Evolutionary conservation across 2,329 filamentous ascomycete genomes (phyloP), one percentile per base, ranked within the genome.

Genomic region (Fusarium albosuccineum): DNA sequence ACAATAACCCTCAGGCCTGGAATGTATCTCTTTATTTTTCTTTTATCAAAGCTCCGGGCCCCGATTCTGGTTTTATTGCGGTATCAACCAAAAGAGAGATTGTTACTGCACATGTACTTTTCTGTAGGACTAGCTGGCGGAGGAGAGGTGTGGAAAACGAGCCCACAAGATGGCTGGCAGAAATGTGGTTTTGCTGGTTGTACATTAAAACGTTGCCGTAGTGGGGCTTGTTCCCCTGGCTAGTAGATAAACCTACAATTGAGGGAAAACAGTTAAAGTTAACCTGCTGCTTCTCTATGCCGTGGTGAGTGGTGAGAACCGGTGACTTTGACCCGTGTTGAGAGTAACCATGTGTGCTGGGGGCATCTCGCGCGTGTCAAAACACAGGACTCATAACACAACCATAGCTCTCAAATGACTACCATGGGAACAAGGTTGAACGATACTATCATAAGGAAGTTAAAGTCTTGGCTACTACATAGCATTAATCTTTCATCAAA

Each of bases 211-310:
- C 53, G 41, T 64, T 66, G 51, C 52, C 59, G 40, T 57, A 58
- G 54, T 44, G 57, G 54, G 36, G 46, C 22, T 22, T 22, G 22
- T 39, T 26, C 41, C 52, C 63, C 60, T 66, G 40, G 67, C 71
- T 70, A 73, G 66, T 64, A 70, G 57, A 71, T 66, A 66, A 22
- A 22, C 57, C 70, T 73, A 68, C 69, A 74, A 70, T 67, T 66
- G 70, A 73, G 71, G 71, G 61, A 67, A 64, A 72, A 71, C 62
- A 62, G 70, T 73, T 62, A 69, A 73, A 73, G 39, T 55, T 57
- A 57, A 57, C 5, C n/a, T 51, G 9, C 40, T 53, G 40, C 34
- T 49, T 52, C 27, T 41, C 39, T 36, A 13, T 48, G 26, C 22
- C 39, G 36, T 52, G 65, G 37, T 53, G 17, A 51, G 33, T 49